Base-by-base conservation (phyloP, 148 eudicot genomes). In the Silene conica region DNA sequence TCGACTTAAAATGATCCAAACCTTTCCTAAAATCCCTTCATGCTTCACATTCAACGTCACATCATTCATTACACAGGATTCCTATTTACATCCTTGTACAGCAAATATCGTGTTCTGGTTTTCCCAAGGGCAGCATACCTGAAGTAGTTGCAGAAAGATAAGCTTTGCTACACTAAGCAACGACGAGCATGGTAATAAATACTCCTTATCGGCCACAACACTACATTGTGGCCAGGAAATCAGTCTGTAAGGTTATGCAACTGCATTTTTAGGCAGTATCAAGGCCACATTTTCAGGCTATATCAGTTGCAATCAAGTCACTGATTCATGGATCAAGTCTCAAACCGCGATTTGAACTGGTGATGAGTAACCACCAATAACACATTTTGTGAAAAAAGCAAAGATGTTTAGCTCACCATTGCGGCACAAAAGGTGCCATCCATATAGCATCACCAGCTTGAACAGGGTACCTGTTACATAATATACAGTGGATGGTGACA, bases 371-470 rank as follows among this genome's bases (percentile, higher is more conserved):
- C 57, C 21, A 52, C 57, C 21, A 66, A 12, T 21, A 69, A 38
- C n/a, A 34, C 38, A 72, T 62, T 19, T 72, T 65, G n/a, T 15
- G 31, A 12, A 62, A 43, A 23, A 54, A 25, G 10, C 18, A 50
- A 69, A 60, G 22, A 64, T 52, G 21, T 58, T 11, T 41, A 57
- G 76, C 93, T 76, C 76, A 95, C 99, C 99, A 95, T 72, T 95
- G 99, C 54, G 99, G 96, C 76, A 95, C 97, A 87, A 95, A 95
- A 18, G 99, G 99, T 6, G 99, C 97, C 99, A 95, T 95, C 97
- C 97, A 95, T 72, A 95, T 90, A 41, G 89, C 89, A 82, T 95
- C 99, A 34, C 99, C 99, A 31, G 96, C 82, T 86, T 92, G 89
- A 80, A 95, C 87, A 60, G 99, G 99, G 76, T 95, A 92, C 98